Evolutionary conservation across 2,329 filamentous ascomycete genomes (phyloP), one percentile per base, ranked within the genome.

Genomic region (Cladosporium sp.): DNA sequence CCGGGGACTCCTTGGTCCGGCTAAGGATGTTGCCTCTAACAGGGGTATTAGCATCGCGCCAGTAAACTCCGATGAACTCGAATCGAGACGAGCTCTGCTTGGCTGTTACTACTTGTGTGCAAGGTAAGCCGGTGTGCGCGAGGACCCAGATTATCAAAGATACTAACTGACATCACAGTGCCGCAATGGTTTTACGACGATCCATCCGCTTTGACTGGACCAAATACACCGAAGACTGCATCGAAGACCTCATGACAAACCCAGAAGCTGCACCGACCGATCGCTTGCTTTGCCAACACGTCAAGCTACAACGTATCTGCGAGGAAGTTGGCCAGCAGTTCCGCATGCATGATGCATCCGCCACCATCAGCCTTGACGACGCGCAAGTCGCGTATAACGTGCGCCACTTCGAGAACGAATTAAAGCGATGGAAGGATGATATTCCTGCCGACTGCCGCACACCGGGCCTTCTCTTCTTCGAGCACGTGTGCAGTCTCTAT

Each of bases 201-300:
- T 82, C 85, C 0, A 85, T 87, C 46, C 78, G 88, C 2, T 78
- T 88, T 21, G 83, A 85, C 18, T 88, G 86, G 85, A 84, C 83
- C 29, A 82, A 86, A 33, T 88, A 88, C 73, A 87, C 88, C 81
- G 84, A 87, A 56, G 86, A 89, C 70, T 87, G 84, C 69, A 75
- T 89, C 37, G 82, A 85, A 11, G 81, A 86, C 11, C 77, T 89
- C 6, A 82, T 85, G 68, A 84, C 77, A 1, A 85, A 86, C 3
- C 79, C 83, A 0, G 84, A 88, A 56, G 83, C 85, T 3, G 73
- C 84, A n/a, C 81, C 84, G 0, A 84, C 84, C 0, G 86, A 89
- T 71, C 82, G 79, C 65, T 74, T 81, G 16, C 78, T 89, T 33
- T 81, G 84, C 65, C 83, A 87, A 69, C 85, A 87, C 75, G 81